Evolutionary conservation across 371 early-diverging fungal species (phyloP).

Genomic region (Entomophthora muscae): DNA sequence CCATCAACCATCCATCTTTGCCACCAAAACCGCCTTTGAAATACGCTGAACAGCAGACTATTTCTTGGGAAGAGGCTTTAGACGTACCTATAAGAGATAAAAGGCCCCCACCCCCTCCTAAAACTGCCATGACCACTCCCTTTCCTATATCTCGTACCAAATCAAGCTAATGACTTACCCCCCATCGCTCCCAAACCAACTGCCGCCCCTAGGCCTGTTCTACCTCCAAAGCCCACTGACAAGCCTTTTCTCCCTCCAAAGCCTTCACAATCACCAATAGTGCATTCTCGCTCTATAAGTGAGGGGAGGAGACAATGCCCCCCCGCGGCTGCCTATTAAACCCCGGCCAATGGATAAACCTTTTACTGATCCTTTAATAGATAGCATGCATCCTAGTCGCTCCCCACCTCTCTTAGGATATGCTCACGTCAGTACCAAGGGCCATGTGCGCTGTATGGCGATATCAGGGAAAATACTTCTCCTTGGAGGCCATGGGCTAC

Average conservation of each 20-base stretch:
- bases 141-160: not conserved
- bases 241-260: not conserved
- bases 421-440: not conserved
- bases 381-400: constrained; percentile 1
- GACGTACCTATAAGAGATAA: not conserved
- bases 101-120: not conserved
- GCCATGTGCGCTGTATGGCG: not conserved
- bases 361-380: not conserved
- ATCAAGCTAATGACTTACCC: not conserved
- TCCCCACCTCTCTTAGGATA: not conserved
- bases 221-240: not conserved
- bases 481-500: not conserved
- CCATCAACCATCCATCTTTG: too few relatives aligned
- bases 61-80: not conserved
- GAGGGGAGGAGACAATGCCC: not conserved
- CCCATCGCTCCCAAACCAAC: not conserved
- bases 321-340: not conserved
- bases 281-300: not conserved
- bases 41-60: not conserved
- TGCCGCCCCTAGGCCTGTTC: not conserved
- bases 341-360: not conserved
- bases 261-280: not conserved
- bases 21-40: too few relatives aligned
- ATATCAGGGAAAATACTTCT: not conserved
- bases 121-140: not conserved